Base-by-base conservation (phyloP, 2,329 filamentous ascomycete species). In the Corniculantispora saksenae region DNA sequence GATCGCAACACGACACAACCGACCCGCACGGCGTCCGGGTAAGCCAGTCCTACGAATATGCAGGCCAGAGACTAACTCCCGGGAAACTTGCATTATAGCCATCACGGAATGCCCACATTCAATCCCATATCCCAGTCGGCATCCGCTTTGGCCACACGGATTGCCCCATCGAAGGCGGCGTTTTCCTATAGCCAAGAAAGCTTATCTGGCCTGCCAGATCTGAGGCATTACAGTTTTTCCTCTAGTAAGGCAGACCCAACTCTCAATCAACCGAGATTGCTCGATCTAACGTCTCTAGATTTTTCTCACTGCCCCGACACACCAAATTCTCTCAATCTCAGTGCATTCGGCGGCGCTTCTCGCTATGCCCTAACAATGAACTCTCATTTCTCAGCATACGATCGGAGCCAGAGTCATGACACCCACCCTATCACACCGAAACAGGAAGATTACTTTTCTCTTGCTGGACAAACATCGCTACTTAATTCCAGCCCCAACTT, bases 401-500 rank as follows among this genome's bases (percentile, higher is more conserved):
- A 65, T 17, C 56, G 63, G 12, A 9, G 9, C 23, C 50, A 60
- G 40, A 27, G 51, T 17, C 56, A 55, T 15, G 57, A 65, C 21
- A 45, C 9, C 8, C 56, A 60, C 32, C 57, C 56, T 1, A 54
- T 55, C 10, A 60, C 63, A 10, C 56, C 57, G 12, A 65, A 61
- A 19, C 57, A 65, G 12, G 63, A 65, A 27, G 57, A 61, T 21
- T 65, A 55, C 40, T 60, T 65, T n/a, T 61, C 63, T 15, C 50
- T 65, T n/a, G 32, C 21, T 6, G 56, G 56, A 21, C 50, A 53
- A 27, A 25, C 38, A 10, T 65, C 63, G 13, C 23, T 65, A 15
- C 57, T 65, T 3, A 65, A 65, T 51, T 65, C 63, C n/a, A 65
- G 63, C 23, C 50, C 56, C 10, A 48, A 21, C 19, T 60, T 65